phyloP scores from a whole-genome alignment of 2,329 filamentous ascomycete genomes.

The Pseudocercospora cruenta region DNA sequence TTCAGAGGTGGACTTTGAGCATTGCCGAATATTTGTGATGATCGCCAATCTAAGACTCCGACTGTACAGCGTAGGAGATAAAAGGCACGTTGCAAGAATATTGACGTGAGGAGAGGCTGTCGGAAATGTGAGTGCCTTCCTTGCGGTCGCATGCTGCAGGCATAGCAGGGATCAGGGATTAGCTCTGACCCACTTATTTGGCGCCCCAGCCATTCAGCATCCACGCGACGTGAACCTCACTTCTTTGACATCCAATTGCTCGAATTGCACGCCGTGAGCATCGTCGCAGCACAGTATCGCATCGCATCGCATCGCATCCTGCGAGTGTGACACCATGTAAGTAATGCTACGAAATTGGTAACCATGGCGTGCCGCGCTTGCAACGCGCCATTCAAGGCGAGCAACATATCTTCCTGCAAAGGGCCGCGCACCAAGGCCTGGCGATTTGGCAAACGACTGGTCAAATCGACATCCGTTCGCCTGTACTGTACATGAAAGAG shows the following conservation, averaged over 20 bases:
- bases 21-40: no score
- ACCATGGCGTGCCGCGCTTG: not conserved
- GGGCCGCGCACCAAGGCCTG: not conserved
- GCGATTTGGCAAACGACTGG: not conserved
- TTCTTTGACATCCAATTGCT: slow-evolving; percentile 3
- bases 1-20: no score
- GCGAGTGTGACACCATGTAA: not conserved
- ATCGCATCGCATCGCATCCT: not conserved
- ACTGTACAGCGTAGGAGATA: no score
- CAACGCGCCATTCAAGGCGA: not conserved
- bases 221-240: not conserved
- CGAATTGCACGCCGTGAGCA: not conserved
- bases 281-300: not conserved
- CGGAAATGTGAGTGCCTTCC: not conserved
- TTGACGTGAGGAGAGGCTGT: not conserved
- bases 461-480: not conserved
- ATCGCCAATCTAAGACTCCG: no score
- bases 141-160: not conserved
- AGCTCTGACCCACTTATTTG: not conserved
- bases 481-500: not conserved
- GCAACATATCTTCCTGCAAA: not conserved
- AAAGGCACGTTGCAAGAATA: no score
- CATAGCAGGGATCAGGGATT: not conserved
- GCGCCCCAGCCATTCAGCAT: not conserved
- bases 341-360: not conserved